Evolutionary conservation across 345 rosid species (phyloP).

Genomic region (Firmiana major): DNA sequence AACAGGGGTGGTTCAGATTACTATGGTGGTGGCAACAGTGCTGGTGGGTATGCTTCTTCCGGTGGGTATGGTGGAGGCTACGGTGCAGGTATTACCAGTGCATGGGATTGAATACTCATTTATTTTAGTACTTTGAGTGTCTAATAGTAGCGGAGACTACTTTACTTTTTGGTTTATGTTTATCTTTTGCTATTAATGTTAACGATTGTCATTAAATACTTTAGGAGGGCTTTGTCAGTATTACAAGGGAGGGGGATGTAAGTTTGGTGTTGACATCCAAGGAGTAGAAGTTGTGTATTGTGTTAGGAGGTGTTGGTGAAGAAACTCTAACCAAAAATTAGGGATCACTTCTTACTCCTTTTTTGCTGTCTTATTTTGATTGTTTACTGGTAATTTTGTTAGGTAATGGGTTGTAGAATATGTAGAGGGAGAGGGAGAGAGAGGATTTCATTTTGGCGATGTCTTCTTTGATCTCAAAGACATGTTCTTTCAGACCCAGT

Average conservation of each 20-base stretch:
- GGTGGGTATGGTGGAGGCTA: conserved; percentile 44
- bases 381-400: conserved; percentile 11
- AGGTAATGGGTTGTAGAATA: conserved; percentile 37
- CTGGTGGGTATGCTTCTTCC: conserved; percentile 33
- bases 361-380: conserved; percentile 5
- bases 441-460: conserved; percentile 16
- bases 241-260: conserved; percentile 28
- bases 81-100: conserved; percentile 58
- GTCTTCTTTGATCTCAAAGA: conserved; percentile 17
- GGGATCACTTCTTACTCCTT: conserved; percentile 18
- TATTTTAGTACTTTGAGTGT: conserved; percentile 12
- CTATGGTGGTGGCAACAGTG: conserved; percentile 50
- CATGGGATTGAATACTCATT: conserved; percentile 55
- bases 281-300: conserved; percentile 29
- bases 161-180: background rate
- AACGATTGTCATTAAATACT: conserved; percentile 19
- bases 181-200: conserved; percentile 21
- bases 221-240: conserved; percentile 25
- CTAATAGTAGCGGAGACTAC: conserved; percentile 17
- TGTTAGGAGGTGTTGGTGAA: conserved; percentile 30
- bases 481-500: conserved; percentile 36
- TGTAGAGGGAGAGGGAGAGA: conserved; percentile 24
- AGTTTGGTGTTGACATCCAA: conserved; percentile 23
- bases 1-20: conserved; percentile 56
- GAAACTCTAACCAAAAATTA: conserved; percentile 25